Evolutionary conservation across 1,284 basidiomycete species (phyloP), one percentile per base, ranked within the genome.

Genomic region (Vanrija humicola): DNA sequence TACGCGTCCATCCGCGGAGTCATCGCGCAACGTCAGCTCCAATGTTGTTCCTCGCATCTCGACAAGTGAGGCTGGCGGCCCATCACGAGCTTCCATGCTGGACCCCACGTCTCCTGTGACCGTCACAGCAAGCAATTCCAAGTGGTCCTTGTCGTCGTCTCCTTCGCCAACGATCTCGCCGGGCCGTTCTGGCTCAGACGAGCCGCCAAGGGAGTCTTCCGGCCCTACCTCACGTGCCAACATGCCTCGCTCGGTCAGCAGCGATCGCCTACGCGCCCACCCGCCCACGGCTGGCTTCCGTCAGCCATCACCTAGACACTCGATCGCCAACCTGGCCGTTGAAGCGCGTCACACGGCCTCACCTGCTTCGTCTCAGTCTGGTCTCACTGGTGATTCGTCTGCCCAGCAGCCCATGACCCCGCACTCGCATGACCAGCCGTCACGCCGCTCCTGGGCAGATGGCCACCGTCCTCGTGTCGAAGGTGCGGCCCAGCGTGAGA

Each of bases 361-460:
- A 1, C 64, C 66, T 8, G 61, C 66, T 0, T 64, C 62, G 5
- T 62, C 62, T 15, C 60, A 58, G 44, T 64, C 62, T 15, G 64
- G 62, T 7, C 48, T 63, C 9, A 62, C 61, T 5, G 61, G 62
- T 10, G 64, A 65, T 48, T 63, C 54, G 6, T 52, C 54, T 8
- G 38, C 47, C 14, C 55, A 53, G 44, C 57, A 61, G 51, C 65
- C 65, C 10, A 55, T 62, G 48, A 67, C 65, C 3, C 65, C 65
- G 3, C 56, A 61, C 21, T 62, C 60, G 19, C 42, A 21, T 16
- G 48, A 29, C 15, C 57, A 62, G 5, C 38, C 52, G n/a, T 21
- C 45, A 6, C 53, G 57, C 28, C 50, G 50, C n/a, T 61, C 59
- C 6, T 61, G 59, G 59, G 55, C 38, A 14, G 55, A 57, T 9